These are phyloP conservation scores for Phytophthora macrochlamydospora DNA, from an alignment of 352 stramenopile species.

Conservation along the genomic window DNA sequence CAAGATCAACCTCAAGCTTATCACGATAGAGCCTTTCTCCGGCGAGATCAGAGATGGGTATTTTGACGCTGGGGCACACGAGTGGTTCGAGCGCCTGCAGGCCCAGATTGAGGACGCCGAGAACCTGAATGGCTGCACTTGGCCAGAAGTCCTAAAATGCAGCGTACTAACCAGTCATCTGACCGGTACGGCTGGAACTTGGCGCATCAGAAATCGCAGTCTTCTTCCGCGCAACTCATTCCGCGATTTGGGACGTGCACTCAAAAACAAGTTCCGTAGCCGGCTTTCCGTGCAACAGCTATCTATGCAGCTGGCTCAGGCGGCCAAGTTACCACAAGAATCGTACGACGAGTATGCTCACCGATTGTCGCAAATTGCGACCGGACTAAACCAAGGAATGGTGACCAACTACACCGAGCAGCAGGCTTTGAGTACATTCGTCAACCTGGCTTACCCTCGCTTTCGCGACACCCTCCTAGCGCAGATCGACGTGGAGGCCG, in stretches of 20 bases:
- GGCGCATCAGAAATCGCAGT: neutral
- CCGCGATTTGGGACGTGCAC: neutral
- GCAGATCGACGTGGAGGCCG: slow-evolving; percentile 2
- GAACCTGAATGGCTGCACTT: neutral
- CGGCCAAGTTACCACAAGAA: neutral
- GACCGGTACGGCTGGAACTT: neutral
- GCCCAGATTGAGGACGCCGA: neutral
- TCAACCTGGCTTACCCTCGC: slow-evolving; percentile 5
- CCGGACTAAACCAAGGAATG: slow-evolving; percentile 3
- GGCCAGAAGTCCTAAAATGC: slow-evolving; percentile 5
- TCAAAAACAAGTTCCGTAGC: neutral
- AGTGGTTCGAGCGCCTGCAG: slow-evolving; percentile 1
- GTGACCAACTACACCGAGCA: slow-evolving; percentile 5
- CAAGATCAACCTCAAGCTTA: slow-evolving; percentile 5
- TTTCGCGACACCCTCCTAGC: slow-evolving; percentile 1
- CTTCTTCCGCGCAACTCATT: neutral
- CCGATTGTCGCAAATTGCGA: neutral
- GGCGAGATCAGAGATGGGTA: neutral
- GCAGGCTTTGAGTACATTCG: slow-evolving; percentile 12
- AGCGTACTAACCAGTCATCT: neutral
- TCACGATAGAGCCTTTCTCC: slow-evolving; percentile 7
- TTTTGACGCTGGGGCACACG: slow-evolving; percentile 1
- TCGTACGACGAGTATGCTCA: neutral
- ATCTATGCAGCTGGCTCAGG: neutral
- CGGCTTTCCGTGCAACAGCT: neutral